A percentile compares a stretch with the other conserved stretches of the same genome.
These are phyloP conservation scores for Eucalyptus polybractea DNA, from an alignment of 345 rosid species.

Conservation along the genomic window DNA sequence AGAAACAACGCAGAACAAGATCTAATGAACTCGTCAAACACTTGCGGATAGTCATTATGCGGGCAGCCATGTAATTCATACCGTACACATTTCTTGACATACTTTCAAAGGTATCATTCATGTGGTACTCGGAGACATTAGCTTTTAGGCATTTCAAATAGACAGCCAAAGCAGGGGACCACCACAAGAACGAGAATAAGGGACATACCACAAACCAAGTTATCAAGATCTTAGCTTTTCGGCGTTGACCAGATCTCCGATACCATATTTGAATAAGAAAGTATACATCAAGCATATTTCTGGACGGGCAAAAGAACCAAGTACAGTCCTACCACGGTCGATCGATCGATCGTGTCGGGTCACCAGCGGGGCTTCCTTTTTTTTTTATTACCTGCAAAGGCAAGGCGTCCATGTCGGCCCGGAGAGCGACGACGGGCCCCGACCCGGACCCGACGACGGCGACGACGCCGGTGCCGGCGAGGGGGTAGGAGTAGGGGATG, in stretches of 20 bases:
- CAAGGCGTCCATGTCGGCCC: constrained; percentile 89
- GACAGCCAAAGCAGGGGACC: neutral
- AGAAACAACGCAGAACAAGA: neutral
- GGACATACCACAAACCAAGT: neutral
- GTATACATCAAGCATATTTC: neutral
- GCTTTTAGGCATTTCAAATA: neutral
- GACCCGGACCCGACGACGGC: constrained; percentile 63
- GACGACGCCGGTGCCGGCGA: constrained; percentile 64
- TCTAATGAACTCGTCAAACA: neutral
- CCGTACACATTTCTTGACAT: neutral
- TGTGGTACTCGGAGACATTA: neutral
- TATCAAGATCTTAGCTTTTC: neutral
- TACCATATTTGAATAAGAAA: neutral
- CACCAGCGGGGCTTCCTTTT: neutral
- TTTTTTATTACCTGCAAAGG: constrained; percentile 32
- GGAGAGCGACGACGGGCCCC: constrained; percentile 66
- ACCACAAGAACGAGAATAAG: neutral
- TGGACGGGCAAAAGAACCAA: neutral
- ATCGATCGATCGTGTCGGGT: neutral
- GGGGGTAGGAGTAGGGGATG: constrained; percentile 45
- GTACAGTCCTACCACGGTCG: neutral
- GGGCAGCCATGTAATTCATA: neutral
- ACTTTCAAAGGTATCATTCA: neutral
- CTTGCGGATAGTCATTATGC: neutral
- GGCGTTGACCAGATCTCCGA: neutral